These are phyloP conservation scores for Cryptomeria japonica DNA, from an alignment of 75 land plant species.

Conservation along the genomic window DNA sequence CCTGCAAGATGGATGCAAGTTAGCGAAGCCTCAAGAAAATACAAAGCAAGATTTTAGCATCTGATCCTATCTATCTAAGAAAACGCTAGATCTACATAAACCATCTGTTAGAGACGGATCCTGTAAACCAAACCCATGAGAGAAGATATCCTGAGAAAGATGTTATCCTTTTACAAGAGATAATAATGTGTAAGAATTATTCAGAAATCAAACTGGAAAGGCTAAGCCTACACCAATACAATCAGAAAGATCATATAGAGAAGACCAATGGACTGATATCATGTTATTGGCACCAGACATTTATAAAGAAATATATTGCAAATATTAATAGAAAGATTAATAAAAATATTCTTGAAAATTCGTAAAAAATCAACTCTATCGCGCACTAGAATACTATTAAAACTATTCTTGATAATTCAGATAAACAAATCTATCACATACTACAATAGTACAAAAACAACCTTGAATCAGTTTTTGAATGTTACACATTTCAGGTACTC, in stretches of 20 bases:
- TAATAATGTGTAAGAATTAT: neutral
- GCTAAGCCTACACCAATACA: neutral
- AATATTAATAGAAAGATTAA: too few relatives aligned
- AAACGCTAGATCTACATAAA: neutral
- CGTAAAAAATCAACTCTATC: neutral
- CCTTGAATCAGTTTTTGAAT: neutral
- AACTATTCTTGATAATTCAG: neutral
- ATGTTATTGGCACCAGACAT: neutral
- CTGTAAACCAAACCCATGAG: neutral
- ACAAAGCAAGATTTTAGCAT: neutral
- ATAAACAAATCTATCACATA: neutral
- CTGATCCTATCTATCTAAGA: neutral
- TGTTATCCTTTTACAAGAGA: neutral
- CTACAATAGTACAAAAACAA: neutral
- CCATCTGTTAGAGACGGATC: neutral
- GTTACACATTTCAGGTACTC: neutral
- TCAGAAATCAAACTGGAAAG: neutral
- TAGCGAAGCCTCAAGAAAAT: neutral
- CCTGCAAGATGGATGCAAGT: conserved; percentile 38
- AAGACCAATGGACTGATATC: neutral
- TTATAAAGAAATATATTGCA: neutral
- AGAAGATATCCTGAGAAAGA: neutral
- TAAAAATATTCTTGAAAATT: neutral
- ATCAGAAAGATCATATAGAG: neutral
- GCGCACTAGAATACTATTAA: neutral